Conservation (phyloP, 2,329 filamentous ascomycete genomes). For the Ophiosphaerella korrae region DNA sequence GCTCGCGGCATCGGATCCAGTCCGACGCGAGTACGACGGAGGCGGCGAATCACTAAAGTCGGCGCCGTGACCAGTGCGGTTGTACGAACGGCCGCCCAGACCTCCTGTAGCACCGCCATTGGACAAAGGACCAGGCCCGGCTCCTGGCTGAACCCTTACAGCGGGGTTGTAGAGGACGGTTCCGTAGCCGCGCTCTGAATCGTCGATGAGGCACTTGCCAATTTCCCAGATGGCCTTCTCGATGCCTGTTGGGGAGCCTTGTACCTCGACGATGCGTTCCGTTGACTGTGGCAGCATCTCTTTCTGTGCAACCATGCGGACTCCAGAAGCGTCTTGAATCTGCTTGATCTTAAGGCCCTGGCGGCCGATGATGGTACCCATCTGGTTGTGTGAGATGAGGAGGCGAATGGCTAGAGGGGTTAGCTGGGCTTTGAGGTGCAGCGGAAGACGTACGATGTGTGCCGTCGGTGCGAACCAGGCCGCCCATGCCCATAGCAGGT, state of each 20-base stretch:
- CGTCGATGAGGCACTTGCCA: constrained; percentile 96
- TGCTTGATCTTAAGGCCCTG: constrained; percentile 99
- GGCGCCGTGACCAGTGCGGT: constrained; percentile 92
- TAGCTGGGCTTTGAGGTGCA: constrained; percentile 12
- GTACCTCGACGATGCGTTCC: constrained; percentile 95
- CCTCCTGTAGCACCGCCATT: constrained; percentile 59
- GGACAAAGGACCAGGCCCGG: constrained; percentile 56
- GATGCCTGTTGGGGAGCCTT: constrained; percentile 92
- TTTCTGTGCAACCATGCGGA: constrained; percentile 99
- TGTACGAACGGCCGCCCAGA: constrained; percentile 68
- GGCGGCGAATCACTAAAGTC: constrained; percentile 88
- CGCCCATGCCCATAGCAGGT: constrained; percentile 94
- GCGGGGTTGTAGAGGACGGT: constrained; percentile 98
- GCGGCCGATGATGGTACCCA: constrained; percentile 98
- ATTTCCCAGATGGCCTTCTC: constrained; percentile 98
- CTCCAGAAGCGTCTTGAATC: constrained; percentile 94
- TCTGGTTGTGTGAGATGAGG: constrained; percentile 98
- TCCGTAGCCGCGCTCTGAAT: constrained; percentile 95
- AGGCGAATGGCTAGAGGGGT: constrained; percentile 80
- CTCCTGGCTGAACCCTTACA: constrained; percentile 76
- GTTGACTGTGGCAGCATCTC: constrained; percentile 99
- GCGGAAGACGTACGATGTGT: constrained; percentile 81
- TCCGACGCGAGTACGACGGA: constrained; percentile 70
- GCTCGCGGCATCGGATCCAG: constrained; percentile 78
- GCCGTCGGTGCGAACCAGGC: constrained; percentile 78